Evolutionary conservation across 2,329 filamentous ascomycete species (phyloP), one percentile per base, ranked within the genome.

Genomic region (Fusarium nelsonii): DNA sequence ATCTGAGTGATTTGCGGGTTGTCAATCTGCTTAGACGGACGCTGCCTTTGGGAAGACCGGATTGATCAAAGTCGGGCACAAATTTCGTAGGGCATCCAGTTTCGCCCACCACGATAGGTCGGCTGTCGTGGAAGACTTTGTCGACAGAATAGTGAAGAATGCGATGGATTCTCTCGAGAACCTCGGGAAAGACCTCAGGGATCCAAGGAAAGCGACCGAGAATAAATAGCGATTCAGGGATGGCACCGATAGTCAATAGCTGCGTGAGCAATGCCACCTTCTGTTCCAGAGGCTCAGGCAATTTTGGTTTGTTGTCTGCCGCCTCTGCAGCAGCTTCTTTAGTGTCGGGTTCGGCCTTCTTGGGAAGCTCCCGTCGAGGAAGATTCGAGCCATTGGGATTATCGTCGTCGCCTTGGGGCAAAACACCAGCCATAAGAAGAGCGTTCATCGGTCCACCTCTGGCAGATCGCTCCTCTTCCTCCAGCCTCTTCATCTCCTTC

Each of bases 181-280:
- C 85, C 45, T 97, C 93, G 1, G 92, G 90, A 69, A 92, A 95
- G 6, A 90, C 88, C 61, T 97, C 94, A 12, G 93, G 87, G 48
- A 99, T 86, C 94, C 96, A 99, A 15, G 94, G 93, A 73, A 97
- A 97, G 55, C 92, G 91, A 34, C 95, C 95, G 9, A 97, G 87
- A 57, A 99, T 92, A 78, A 95, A 98, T 2, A 99, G 84, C 2
- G 96, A 90, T 80, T 99, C 96, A 0, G 96, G 96, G 34, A 99
- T 85, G 30, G 96, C 95, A 40, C 97, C 96, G 60, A 97, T 96
- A 6, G 92, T 92, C 3, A 99, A 86, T 16, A 99, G 84, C 71
- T 94, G 94, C 68, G 91, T 93, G 23, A 99, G 84, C 1, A 99
- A 84, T 44, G 90, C 84, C 0, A 95, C 89, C 79, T 99, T 99